A percentile compares a stretch with the other conserved stretches of the same genome.
phyloP scores from a whole-genome alignment of 257 asterid genomes.

The Buddleja alternifolia region DNA sequence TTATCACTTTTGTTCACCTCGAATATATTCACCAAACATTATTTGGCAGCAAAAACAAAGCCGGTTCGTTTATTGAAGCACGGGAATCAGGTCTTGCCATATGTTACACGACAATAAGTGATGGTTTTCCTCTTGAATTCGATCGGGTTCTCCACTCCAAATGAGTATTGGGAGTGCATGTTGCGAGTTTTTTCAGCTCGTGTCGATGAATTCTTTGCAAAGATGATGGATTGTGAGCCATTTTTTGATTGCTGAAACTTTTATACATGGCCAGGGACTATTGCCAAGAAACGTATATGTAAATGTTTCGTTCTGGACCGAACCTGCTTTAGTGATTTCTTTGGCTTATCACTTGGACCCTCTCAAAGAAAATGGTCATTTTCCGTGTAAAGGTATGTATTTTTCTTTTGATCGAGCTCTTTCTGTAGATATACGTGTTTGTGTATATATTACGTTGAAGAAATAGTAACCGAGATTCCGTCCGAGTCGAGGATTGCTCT shows the following conservation, averaged over 20 bases:
- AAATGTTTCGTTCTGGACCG: constrained; percentile 52
- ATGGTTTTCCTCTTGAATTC: constrained; percentile 44
- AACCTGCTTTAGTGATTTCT: constrained; percentile 48
- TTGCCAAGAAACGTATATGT: constrained; percentile 44
- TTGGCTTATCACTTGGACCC: constrained; percentile 33
- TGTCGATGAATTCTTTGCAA: constrained; percentile 47
- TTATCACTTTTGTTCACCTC: constrained; percentile 46
- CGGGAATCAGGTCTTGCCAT: constrained; percentile 47
- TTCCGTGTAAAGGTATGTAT: constrained; percentile 31
- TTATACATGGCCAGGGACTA: constrained; percentile 38
- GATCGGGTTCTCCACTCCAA: constrained; percentile 29
- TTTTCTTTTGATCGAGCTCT: no score
- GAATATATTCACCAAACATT: constrained; percentile 32
- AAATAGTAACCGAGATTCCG: no score
- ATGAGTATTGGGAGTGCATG: constrained; percentile 28
- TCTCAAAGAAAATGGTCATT: constrained; percentile 37
- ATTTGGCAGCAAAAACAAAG: not conserved
- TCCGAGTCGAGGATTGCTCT: no score
- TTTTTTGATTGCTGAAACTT: constrained; percentile 44
- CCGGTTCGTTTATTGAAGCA: constrained; percentile 35
- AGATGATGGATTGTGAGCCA: constrained; percentile 31
- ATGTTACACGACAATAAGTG: constrained; percentile 38
- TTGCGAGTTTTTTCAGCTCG: constrained; percentile 31
- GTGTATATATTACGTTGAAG: no score
- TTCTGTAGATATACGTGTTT: no score